Evolutionary conservation across 2,329 filamentous ascomycete species (phyloP).

Genomic region (Curvularia verruculosa): DNA sequence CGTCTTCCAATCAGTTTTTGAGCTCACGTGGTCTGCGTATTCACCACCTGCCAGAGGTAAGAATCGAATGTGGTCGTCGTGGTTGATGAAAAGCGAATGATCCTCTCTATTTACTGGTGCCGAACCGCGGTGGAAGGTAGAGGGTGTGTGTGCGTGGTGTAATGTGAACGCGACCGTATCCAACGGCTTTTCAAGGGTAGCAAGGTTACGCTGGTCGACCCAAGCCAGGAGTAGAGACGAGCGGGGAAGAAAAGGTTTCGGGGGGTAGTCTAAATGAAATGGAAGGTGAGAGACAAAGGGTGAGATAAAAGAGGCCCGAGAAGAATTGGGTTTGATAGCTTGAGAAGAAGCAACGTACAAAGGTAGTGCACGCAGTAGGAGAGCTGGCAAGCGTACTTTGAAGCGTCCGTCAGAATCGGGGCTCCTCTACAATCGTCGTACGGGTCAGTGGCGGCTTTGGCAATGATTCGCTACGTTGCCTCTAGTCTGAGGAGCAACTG

Average conservation of each 20-base stretch:
- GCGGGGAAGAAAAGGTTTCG: conserved; percentile 6
- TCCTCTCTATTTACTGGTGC: conserved; percentile 8
- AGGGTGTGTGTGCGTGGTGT: conserved; percentile 7
- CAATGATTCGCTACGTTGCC: conserved; percentile 27
- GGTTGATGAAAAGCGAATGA: conserved; percentile 6
- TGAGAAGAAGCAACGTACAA: conserved; percentile 18
- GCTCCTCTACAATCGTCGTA: conserved; percentile 37
- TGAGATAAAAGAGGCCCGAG: conserved; percentile 14
- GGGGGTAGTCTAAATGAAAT: conserved; percentile 9
- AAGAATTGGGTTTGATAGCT: conserved; percentile 17
- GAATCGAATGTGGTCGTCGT: not conserved
- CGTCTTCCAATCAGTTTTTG: conserved; percentile 1
- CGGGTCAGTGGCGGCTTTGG: conserved; percentile 27
- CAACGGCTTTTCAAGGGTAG: conserved; percentile 9
- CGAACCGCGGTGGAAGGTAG: conserved; percentile 28
- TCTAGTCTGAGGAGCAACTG: conserved; percentile 39
- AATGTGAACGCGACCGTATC: conserved; percentile 15
- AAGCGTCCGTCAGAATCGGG: conserved; percentile 21
- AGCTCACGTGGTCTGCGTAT: conserved; percentile 13
- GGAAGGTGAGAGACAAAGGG: conserved; percentile 18
- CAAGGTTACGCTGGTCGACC: conserved; percentile 24
- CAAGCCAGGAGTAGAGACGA: conserved; percentile 18
- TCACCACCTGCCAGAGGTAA: conserved; percentile 6
- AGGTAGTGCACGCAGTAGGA: conserved; percentile 21
- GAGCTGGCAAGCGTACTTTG: conserved; percentile 25